These are phyloP conservation scores for Entamoeba invadens DNA, from an alignment of 208 protist genomes.

Conservation along the genomic window DNA sequence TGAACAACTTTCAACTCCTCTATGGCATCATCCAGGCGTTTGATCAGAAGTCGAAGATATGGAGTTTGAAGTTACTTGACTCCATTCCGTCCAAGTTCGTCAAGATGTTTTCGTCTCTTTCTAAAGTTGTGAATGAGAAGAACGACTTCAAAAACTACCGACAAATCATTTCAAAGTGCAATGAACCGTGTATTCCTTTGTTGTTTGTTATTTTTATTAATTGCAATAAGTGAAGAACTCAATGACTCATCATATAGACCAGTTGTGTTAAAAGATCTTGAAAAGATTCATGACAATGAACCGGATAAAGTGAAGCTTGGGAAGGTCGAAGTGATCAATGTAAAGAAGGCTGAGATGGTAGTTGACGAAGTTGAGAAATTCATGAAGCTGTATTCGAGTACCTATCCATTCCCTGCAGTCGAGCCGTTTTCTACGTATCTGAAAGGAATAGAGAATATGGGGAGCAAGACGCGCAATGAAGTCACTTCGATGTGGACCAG, in stretches of 20 bases:
- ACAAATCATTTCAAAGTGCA: not conserved
- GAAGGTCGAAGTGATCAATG: not conserved
- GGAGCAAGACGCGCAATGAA: not conserved
- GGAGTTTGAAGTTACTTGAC: not conserved
- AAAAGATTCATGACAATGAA: not conserved
- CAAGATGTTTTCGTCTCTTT: not conserved
- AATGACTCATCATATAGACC: too few species aligned
- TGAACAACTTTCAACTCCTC: conserved; percentile 3
- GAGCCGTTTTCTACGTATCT: not conserved
- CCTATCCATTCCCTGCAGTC: not conserved
- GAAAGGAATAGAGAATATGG: not conserved
- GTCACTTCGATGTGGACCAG: not conserved
- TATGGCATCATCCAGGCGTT: not conserved
- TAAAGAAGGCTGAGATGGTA: not conserved
- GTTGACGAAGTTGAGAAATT: not conserved
- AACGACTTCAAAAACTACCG: not conserved
- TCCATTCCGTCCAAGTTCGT: not conserved
- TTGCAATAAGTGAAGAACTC: too few species aligned
- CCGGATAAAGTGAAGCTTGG: not conserved
- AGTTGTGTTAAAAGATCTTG: conserved; percentile 4
- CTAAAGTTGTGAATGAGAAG: not conserved
- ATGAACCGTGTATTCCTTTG: not conserved
- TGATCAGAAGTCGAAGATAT: not conserved
- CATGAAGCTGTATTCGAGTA: not conserved
- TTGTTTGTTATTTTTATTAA: too few species aligned